Evolutionary conservation across 331 rosid genomes (phyloP).

Genomic region (Spiraea crenata): DNA sequence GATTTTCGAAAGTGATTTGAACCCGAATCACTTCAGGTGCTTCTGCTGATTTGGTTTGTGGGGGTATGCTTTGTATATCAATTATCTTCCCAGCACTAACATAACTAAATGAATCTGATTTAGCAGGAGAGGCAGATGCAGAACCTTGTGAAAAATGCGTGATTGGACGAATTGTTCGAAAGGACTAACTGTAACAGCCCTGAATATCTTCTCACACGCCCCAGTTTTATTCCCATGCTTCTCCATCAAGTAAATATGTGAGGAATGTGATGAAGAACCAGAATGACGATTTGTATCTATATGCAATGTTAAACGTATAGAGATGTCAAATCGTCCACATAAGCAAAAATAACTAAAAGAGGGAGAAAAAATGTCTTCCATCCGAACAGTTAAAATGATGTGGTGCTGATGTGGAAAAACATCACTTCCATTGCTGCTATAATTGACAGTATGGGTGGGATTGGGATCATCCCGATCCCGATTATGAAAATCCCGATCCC

Average conservation of each 20-base stretch:
- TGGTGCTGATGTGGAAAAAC: too few species aligned
- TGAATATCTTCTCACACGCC: conserved; percentile 51
- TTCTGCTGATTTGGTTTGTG: background rate
- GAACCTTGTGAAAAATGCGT: conserved; percentile 18
- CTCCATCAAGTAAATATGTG: conserved; percentile 37
- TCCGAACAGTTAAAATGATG: too few species aligned
- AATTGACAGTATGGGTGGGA: too few species aligned
- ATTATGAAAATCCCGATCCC: too few species aligned
- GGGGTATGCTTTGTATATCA: conserved; percentile 19
- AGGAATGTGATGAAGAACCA: background rate
- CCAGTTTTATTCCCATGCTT: conserved; percentile 25
- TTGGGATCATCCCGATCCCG: too few species aligned
- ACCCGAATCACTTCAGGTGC: background rate
- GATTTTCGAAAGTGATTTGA: conserved; percentile 8
- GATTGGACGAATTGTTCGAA: conserved; percentile 30
- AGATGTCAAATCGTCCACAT: too few species aligned
- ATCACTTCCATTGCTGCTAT: too few species aligned
- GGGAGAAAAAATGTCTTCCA: too few species aligned
- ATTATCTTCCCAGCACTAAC: background rate
- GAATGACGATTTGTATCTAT: too few species aligned
- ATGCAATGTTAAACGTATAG: too few species aligned
- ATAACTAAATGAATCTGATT: background rate
- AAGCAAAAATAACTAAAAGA: too few species aligned
- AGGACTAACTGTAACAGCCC: conserved; percentile 29
- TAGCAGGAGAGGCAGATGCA: conserved; percentile 6